Evolutionary conservation across 768 basidiomycete genomes (phyloP).

Genomic region (Boletellus sp.): DNA sequence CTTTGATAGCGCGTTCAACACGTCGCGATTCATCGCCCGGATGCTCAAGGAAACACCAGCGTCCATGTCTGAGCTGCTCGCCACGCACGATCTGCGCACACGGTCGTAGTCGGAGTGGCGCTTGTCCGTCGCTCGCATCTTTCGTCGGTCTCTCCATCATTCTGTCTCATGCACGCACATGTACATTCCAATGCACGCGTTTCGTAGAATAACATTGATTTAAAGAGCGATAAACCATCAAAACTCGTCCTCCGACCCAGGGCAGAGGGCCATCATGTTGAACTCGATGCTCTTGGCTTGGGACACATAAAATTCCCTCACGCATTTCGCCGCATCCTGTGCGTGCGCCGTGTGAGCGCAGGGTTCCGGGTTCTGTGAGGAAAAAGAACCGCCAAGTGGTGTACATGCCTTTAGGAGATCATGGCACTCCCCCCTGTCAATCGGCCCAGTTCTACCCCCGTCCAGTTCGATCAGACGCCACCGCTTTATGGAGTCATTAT

Average conservation of each 20-base stretch:
- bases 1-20: constrained; percentile 30
- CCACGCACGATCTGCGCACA: constrained; percentile 1
- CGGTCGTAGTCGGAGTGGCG: background rate
- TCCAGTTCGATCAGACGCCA: constrained; percentile 78
- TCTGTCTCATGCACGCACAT: background rate
- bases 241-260: constrained; percentile 15
- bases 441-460: constrained; percentile 70
- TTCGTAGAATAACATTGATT: constrained; percentile 5
- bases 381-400: too few relatives aligned
- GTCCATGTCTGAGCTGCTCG: constrained; percentile 30
- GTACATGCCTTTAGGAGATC: constrained; percentile 53
- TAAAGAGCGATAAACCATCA: constrained; percentile 4
- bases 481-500: constrained; percentile 20
- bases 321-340: constrained; percentile 45
- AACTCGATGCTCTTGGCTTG: constrained; percentile 40
- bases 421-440: constrained; percentile 68
- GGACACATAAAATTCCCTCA: constrained; percentile 41
- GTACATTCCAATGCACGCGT: constrained; percentile 1
- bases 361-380: too few relatives aligned
- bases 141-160: too few relatives aligned
- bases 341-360: background rate
- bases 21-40: constrained; percentile 29
- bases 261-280: constrained; percentile 47
- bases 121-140: too few relatives aligned
- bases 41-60: constrained; percentile 31